Percentiles rank a stretch among this genome's conserved stretches.
Conservation (phyloP, 1,139 yeast genomes). For the Nematodospora anomalae region DNA sequence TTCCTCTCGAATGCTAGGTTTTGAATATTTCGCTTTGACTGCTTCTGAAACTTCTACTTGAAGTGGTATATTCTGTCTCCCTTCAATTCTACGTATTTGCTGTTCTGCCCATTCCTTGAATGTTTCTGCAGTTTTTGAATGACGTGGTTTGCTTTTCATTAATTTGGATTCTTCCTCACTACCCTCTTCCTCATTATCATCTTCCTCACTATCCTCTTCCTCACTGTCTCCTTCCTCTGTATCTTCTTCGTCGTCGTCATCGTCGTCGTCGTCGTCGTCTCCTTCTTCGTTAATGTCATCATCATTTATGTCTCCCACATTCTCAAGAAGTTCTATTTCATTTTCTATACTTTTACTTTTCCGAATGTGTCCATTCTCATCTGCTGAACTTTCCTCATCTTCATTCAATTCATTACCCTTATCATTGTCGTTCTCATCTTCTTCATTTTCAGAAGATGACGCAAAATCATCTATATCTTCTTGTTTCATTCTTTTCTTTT, state of each 20-base stretch:
- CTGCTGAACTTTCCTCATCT: slow-evolving; percentile 14
- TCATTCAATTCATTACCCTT: slow-evolving; percentile 19
- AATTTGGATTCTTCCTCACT: slow-evolving; percentile 33
- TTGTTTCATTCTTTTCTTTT: slow-evolving; percentile 30
- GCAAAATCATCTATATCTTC: slow-evolving; percentile 45
- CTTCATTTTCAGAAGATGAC: slow-evolving; percentile 23
- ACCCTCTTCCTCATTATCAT: slow-evolving; percentile 20
- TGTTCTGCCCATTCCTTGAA: slow-evolving; percentile 64
- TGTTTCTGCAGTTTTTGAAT: slow-evolving; percentile 42
- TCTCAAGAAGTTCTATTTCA: slow-evolving; percentile 17
- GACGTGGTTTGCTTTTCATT: slow-evolving; percentile 41
- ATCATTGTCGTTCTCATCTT: slow-evolving; percentile 18
- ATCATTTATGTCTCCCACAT: slow-evolving; percentile 16
- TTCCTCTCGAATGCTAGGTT: slow-evolving; percentile 53
- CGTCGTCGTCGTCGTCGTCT: slow-evolving; percentile 18
- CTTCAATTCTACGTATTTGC: slow-evolving; percentile 58
- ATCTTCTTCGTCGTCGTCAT: slow-evolving; percentile 20
- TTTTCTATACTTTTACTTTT: slow-evolving; percentile 17
- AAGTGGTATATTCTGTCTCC: slow-evolving; percentile 46
- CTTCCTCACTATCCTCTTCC: slow-evolving; percentile 20
- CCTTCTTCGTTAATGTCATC: slow-evolving; percentile 38
- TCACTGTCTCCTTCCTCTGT: slow-evolving; percentile 19
- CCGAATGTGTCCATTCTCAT: slow-evolving; percentile 18
- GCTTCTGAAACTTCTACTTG: slow-evolving; percentile 55
- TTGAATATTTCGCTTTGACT: slow-evolving; percentile 42